Conservation (phyloP, 2,329 filamentous ascomycete genomes). For the Ophiosphaerella korrae region DNA sequence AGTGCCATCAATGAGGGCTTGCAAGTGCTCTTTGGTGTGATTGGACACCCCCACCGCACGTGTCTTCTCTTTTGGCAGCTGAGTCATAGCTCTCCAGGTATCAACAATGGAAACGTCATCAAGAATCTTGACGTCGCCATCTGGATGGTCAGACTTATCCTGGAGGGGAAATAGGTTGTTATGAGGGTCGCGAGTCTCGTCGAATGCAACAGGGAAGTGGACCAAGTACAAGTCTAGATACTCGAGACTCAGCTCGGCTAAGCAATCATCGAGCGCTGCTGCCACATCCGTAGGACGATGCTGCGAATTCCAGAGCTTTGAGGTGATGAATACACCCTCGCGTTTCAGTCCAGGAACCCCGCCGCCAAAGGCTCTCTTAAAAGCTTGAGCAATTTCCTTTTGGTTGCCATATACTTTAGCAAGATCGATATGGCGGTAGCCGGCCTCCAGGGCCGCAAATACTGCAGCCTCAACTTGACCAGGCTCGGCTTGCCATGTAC, state of each 20-base stretch:
- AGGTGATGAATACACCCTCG: slow-evolving; percentile 58
- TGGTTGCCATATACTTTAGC: slow-evolving; percentile 41
- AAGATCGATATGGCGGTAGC: slow-evolving; percentile 39
- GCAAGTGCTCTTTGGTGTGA: slow-evolving; percentile 48
- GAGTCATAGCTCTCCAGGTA: slow-evolving; percentile 48
- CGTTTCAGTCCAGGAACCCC: slow-evolving; percentile 55
- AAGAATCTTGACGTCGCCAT: slow-evolving; percentile 29
- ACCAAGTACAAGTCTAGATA: slow-evolving; percentile 91
- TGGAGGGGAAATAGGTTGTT: slow-evolving; percentile 32
- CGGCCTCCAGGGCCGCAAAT: slow-evolving; percentile 38
- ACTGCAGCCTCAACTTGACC: slow-evolving; percentile 50
- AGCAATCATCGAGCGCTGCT: slow-evolving; percentile 72
- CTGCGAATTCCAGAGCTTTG: slow-evolving; percentile 91
- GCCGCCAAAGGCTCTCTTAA: slow-evolving; percentile 34
- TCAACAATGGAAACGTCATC: slow-evolving; percentile 63
- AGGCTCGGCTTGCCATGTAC: slow-evolving; percentile 40
- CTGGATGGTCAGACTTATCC: neutral
- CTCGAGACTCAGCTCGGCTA: slow-evolving; percentile 78
- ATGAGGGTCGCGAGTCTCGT: slow-evolving; percentile 49
- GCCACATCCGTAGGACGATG: slow-evolving; percentile 70
- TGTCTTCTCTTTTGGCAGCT: slow-evolving; percentile 42
- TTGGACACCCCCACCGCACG: slow-evolving; percentile 39
- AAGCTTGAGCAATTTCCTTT: slow-evolving; percentile 33
- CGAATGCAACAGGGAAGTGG: slow-evolving; percentile 66
- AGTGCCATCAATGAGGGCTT: slow-evolving; percentile 58